Base-by-base conservation (phyloP, 2,329 filamentous ascomycete species). In the Aspergillus sp. region DNA sequence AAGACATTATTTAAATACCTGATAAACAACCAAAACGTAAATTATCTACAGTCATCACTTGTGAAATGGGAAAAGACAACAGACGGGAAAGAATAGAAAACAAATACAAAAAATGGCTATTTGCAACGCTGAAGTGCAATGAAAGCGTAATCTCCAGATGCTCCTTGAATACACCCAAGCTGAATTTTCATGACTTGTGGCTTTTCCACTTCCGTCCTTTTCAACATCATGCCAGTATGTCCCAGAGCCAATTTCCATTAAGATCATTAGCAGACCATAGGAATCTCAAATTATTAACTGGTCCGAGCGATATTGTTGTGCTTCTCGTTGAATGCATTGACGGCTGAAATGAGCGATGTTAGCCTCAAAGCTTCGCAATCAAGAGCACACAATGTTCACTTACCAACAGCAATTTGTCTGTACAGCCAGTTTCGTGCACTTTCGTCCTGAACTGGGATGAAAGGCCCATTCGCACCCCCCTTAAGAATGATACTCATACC, bases 401-500 rank as follows among this genome's bases (percentile, higher is more conserved):
- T 64, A 81, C 79, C 79, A 69, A 89, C 78, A 54, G 85, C 86
- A 71, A 89, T 85, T 75, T 88, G 86, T 64, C 77, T 80, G 67
- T 89, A 89, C 65, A 89, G 75, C 86, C 86, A 89, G 70, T 89
- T 88, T 70, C 86, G 77, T 51, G 80, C 81, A 60, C 88, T 90
- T 76, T 97, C 94, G 69, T 96, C 92, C n/a, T 87, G 89, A 6
- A 98, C 90, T 0, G 95, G 95, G 6, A 99, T 88, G 71, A 98
- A 99, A 2, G 95, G 95, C 0, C 95, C 95, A 73, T 96, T 96
- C 2, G 89, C 91, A 3, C 93, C 94, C 11, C 93, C 94, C 67
- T 96, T 90, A 65, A 98, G 79, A 51, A 90, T 89, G 63, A 99
- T 85, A 66, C 91, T 93, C 78, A 99, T 87, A 0, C 95, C 96